phyloP scores from a whole-genome alignment of 805 yeast genomes.

The Saccharomycopsis capsularis region DNA sequence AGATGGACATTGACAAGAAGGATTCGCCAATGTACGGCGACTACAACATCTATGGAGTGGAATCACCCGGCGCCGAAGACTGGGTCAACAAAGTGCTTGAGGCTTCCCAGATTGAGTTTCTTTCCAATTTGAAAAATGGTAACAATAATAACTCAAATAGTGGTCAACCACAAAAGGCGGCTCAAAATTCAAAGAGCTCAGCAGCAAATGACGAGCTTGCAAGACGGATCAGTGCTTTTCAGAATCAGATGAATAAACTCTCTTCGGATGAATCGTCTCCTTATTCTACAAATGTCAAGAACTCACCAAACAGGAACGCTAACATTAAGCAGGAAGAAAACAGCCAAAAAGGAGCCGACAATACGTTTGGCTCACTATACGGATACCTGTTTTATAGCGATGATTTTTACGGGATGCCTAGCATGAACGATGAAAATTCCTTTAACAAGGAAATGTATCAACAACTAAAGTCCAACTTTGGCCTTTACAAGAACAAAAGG shows the following conservation, averaged over 20 bases:
- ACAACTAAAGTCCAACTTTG: conserved; percentile 2
- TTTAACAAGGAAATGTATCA: conserved; percentile 2
- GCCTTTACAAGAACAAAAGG: not conserved
- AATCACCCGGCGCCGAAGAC: conserved; percentile 20
- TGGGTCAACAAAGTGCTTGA: conserved; percentile 22
- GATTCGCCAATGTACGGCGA: conserved; percentile 17
- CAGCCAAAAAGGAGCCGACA: not conserved
- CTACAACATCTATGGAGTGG: conserved; percentile 21
- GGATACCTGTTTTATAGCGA: conserved; percentile 20
- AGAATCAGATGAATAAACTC: conserved; percentile 13
- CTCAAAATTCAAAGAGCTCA: not conserved
- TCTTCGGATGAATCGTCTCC: conserved; percentile 10
- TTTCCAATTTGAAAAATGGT: conserved; percentile 11
- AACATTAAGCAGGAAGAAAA: not conserved
- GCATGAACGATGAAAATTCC: not conserved
- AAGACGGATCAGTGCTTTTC: conserved; percentile 7
- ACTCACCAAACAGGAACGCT: conserved; percentile 1
- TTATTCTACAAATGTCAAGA: conserved; percentile 2
- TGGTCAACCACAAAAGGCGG: not conserved
- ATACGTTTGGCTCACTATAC: conserved; percentile 1
- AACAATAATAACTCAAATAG: not conserved
- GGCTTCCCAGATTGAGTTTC: conserved; percentile 16
- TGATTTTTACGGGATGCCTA: conserved; percentile 6
- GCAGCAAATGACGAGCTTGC: not conserved
- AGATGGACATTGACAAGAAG: conserved; percentile 4